A percentile compares a stretch with the other conserved stretches of the same genome.
These are phyloP conservation scores for Podospora conica DNA, from an alignment of 495 filamentous ascomycete species.

Conservation along the genomic window DNA sequence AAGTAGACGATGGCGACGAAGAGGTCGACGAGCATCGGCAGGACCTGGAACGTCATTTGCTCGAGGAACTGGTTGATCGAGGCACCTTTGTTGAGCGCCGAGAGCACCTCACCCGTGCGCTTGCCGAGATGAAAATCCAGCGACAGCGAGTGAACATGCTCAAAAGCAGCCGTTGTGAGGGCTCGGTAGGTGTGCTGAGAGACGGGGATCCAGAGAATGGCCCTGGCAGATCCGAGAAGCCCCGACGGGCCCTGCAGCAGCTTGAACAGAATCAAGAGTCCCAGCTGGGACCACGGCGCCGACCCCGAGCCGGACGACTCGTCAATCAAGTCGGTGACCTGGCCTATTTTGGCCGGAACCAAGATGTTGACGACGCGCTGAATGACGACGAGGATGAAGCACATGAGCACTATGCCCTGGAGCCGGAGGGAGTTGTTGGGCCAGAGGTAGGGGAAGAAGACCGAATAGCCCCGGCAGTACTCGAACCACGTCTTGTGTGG, in stretches of 20 bases:
- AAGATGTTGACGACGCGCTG: slow-evolving; percentile 77
- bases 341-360: slow-evolving; percentile 69
- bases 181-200: slow-evolving; percentile 95
- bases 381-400: slow-evolving; percentile 66
- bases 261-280: slow-evolving; percentile 71
- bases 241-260: slow-evolving; percentile 86
- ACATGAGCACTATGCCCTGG: slow-evolving; percentile 70
- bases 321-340: slow-evolving; percentile 59
- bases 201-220: slow-evolving; percentile 89
- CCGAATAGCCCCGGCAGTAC: slow-evolving; percentile 77
- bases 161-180: slow-evolving; percentile 88
- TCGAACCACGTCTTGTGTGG: slow-evolving; percentile 50
- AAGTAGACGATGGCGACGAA: slow-evolving; percentile 83
- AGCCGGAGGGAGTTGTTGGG: slow-evolving; percentile 66
- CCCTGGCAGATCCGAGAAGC: slow-evolving; percentile 72
- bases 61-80: slow-evolving; percentile 97
- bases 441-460: slow-evolving; percentile 95
- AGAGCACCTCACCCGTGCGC: slow-evolving; percentile 92
- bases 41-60: slow-evolving; percentile 88
- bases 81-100: slow-evolving; percentile 88
- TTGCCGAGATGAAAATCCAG: slow-evolving; percentile 96
- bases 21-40: slow-evolving; percentile 91
- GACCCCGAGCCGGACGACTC: neutral
- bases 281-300: slow-evolving; percentile 48
- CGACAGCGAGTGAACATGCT: slow-evolving; percentile 92